Percentiles rank a stretch among this genome's conserved stretches.
phyloP scores from a whole-genome alignment of 805 yeast genomes.

The Saturnispora hagleri region DNA sequence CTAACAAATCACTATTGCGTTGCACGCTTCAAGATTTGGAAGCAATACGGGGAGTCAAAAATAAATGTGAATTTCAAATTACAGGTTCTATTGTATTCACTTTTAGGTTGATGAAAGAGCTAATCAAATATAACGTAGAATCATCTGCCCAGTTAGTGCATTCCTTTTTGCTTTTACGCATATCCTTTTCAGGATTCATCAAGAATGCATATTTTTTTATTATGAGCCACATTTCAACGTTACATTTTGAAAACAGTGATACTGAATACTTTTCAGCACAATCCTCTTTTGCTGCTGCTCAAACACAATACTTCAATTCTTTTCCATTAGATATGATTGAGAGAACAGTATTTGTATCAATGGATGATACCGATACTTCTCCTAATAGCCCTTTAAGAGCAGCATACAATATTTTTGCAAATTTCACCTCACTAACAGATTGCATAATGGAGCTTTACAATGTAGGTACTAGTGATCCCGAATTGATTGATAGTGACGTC shows the following conservation, averaged over 20 bases:
- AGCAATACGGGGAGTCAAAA: not conserved
- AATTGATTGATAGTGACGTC: slow-evolving; percentile 12
- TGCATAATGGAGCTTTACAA: slow-evolving; percentile 12
- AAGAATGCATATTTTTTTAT: not conserved
- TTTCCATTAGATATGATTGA: not conserved
- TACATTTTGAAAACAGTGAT: not conserved
- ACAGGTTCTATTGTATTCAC: not conserved
- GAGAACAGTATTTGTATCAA: not conserved
- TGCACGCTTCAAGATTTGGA: not conserved
- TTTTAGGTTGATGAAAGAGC: slow-evolving; percentile 1
- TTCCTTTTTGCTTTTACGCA: not conserved
- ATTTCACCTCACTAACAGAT: not conserved
- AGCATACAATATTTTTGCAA: not conserved
- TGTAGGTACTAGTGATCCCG: slow-evolving; percentile 3
- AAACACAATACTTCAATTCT: not conserved
- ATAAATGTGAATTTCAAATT: slow-evolving; percentile 2
- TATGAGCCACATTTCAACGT: not conserved
- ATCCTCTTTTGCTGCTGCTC: not conserved
- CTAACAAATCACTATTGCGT: not conserved
- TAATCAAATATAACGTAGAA: not conserved
- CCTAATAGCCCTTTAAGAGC: not conserved
- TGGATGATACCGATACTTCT: not conserved
- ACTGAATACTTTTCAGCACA: not conserved
- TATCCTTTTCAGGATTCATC: not conserved
- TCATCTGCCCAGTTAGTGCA: not conserved